A percentile compares a stretch with the other conserved stretches of the same genome.
phyloP scores from a whole-genome alignment of 306 rosid genomes.

The Lablab purpureus region DNA sequence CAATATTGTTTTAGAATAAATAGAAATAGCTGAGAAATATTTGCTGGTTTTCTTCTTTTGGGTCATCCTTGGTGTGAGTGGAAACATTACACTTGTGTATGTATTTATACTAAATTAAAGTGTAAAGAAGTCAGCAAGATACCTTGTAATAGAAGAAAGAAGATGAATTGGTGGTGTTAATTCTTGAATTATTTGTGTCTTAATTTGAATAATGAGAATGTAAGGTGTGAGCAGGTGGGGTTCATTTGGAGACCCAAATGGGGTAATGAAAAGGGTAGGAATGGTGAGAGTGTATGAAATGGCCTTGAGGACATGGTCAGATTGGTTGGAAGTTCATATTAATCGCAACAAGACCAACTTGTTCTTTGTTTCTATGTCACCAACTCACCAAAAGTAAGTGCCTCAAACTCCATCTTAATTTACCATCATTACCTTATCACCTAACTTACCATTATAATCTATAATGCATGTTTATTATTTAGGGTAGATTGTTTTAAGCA shows the following conservation, averaged over 20 bases:
- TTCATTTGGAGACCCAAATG: conserved; percentile 63
- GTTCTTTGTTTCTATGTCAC: conserved; percentile 83
- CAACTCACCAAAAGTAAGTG: conserved; percentile 77
- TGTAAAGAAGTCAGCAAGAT: neutral
- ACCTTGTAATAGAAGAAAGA: neutral
- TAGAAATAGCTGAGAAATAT: neutral
- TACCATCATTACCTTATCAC: neutral
- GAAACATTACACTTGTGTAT: too few relatives aligned
- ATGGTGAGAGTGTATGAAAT: conserved; percentile 73
- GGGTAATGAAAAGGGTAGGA: conserved; percentile 58
- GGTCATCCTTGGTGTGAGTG: neutral
- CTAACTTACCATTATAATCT: too few relatives aligned
- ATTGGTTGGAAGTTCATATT: conserved; percentile 83
- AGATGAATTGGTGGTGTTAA: neutral
- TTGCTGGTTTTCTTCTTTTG: neutral
- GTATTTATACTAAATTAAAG: neutral
- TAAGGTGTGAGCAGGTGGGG: conserved; percentile 66
- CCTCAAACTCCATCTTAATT: neutral
- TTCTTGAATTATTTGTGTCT: neutral
- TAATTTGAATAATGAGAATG: conserved; percentile 19
- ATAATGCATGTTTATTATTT: too few relatives aligned
- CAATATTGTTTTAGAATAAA: neutral
- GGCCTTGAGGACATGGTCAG: conserved; percentile 84
- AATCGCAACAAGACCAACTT: conserved; percentile 65
- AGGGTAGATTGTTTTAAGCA: too few relatives aligned